Base-by-base conservation (phyloP, 2,329 filamentous ascomycete genomes). In the Thelonectria blattea region DNA sequence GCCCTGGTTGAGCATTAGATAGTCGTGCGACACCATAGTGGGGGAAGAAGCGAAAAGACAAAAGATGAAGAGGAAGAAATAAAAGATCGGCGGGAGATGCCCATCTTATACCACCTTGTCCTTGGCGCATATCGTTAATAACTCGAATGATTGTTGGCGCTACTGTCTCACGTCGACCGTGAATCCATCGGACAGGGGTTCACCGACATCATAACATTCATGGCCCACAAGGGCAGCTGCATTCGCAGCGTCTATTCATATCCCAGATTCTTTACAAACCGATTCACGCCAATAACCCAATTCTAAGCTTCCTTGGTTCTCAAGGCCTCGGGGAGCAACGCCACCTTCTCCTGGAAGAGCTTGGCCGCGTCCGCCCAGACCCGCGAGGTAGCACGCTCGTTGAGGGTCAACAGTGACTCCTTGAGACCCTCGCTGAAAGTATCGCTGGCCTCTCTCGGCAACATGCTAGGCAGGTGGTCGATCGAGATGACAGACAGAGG, bases 341-440 rank as follows among this genome's bases (percentile, higher is more conserved):
- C 63, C 15, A 93, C 90, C 85, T 95, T 95, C 67, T 94, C 87
- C 63, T 91, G 79, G 80, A 94, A 97, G 56, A 96, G 81, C 79
- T 91, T 89, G 80, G 96, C 88, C 0, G 93, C 93, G 60, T 91
- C 86, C 55, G 85, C 82, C 93, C 93, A 97, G n/a, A 97, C 93
- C 12, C 85, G 83, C 24, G 88, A 83, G 18, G 83, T 89, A 60
- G 84, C 79, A 74, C 91, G 86, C 73, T 95, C 86, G 76, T 95
- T 92, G 63, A 97, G 83, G 62, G 88, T 83, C 62, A 95, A 77
- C 67, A 97, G 79, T 71, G 88, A 91, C 18, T 92, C 92, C 71
- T 96, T 80, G 66, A 97, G 81, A 49, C 90, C 90, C 52, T 85
- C 81, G 75, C 89, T 92, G 80, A 96, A 97, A 18, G 89, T 89